phyloP scores from a whole-genome alignment of 2,329 filamentous ascomycete genomes.

The Fusarium luffae region DNA sequence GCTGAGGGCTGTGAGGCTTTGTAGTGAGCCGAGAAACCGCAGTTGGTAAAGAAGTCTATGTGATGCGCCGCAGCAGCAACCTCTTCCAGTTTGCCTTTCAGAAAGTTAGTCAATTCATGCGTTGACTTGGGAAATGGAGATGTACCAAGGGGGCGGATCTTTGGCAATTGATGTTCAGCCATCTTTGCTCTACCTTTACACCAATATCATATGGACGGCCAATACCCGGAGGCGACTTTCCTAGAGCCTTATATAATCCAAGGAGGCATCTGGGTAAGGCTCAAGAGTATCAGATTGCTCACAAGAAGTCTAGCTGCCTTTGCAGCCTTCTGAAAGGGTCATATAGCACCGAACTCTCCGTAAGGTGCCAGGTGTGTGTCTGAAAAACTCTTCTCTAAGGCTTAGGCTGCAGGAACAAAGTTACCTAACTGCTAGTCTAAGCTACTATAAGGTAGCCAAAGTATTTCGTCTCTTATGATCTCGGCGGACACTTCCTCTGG shows the following conservation, averaged over 20 bases:
- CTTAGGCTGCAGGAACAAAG: no score
- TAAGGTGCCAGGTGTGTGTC: no score
- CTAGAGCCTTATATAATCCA: neutral
- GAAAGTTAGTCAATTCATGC: fast-evolving
- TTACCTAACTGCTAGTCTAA: no score
- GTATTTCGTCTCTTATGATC: no score
- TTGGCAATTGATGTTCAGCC: neutral
- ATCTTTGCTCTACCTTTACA: neutral
- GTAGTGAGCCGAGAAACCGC: constrained; percentile 6
- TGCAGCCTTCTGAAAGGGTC: fast-evolving
- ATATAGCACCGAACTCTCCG: neutral
- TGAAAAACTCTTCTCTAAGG: no score
- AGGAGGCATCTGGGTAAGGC: fast-evolving
- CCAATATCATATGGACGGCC: neutral
- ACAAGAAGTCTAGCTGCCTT: fast-evolving
- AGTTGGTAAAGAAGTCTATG: constrained; percentile 11
- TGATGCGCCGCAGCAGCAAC: constrained; percentile 3
- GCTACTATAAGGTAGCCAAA: no score
- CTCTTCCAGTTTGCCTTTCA: constrained; percentile 1
- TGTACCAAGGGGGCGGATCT: constrained; percentile 6
- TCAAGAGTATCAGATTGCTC: neutral
- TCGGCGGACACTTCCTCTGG: no score
- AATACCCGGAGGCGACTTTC: no score
- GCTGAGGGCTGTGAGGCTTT: neutral
- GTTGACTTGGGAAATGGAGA: fast-evolving